phyloP scores from a whole-genome alignment of 2,329 filamentous ascomycete species.

The Cordyceps cateniannulata region DNA sequence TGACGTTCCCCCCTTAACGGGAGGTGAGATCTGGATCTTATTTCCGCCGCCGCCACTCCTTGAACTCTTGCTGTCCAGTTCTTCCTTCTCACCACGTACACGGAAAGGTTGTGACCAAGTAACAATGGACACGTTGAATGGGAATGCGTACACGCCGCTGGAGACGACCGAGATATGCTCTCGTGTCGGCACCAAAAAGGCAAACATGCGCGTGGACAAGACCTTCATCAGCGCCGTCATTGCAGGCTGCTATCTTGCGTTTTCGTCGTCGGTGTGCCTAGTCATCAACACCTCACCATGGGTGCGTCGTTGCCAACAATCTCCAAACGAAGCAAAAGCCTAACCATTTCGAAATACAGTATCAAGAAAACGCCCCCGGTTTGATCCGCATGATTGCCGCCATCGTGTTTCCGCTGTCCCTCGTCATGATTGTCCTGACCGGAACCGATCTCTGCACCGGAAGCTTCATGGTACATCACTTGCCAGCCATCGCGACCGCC shows the following conservation, averaged over 20 bases:
- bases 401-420: constrained; percentile 42
- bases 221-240: constrained; percentile 45
- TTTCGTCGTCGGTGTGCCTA: constrained; percentile 42
- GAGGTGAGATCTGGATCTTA: neutral
- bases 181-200: constrained; percentile 43
- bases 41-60: neutral
- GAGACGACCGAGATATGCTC: constrained; percentile 46
- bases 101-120: too few species aligned
- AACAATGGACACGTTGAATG: neutral
- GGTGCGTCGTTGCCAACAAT: constrained; percentile 16
- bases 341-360: constrained; percentile 16
- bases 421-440: constrained; percentile 42
- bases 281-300: constrained; percentile 39
- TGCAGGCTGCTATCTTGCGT: constrained; percentile 44
- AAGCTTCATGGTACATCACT: constrained; percentile 32
- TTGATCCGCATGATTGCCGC: constrained; percentile 38
- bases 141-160: constrained; percentile 35
- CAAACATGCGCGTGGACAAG: constrained; percentile 45
- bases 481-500: neutral
- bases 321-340: neutral
- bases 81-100: neutral
- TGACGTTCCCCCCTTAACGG: neutral
- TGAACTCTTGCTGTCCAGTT: neutral
- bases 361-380: constrained; percentile 40
- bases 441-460: constrained; percentile 43